Percentiles rank a stretch among this genome's conserved stretches.
phyloP scores from a whole-genome alignment of 2,329 filamentous ascomycete species.

The Ascochyta fabae region DNA sequence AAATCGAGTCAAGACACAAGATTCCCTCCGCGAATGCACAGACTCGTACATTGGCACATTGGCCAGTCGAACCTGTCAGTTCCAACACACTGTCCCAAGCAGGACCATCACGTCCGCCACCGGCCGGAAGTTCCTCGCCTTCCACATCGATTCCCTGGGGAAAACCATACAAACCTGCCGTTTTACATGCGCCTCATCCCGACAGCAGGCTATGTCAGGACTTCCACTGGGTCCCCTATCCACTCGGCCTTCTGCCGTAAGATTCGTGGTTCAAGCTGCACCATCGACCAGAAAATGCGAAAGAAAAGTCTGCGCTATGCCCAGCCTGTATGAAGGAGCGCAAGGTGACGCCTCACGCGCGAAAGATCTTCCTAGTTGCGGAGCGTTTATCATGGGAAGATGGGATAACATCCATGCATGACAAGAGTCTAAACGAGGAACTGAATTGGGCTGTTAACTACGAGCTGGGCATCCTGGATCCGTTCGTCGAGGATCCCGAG shows the following conservation, averaged over 20 bases:
- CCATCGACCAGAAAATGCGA: background rate
- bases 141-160: background rate
- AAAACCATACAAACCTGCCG: constrained; percentile 7
- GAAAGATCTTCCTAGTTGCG: constrained; percentile 40
- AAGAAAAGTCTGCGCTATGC: constrained; percentile 14
- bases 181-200: constrained; percentile 28
- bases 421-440: constrained; percentile 33
- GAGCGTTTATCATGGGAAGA: constrained; percentile 35
- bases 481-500: constrained; percentile 28
- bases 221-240: constrained; percentile 36
- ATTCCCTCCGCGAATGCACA: background rate
- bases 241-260: constrained; percentile 32
- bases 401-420: constrained; percentile 17
- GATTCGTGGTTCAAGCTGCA: constrained; percentile 35
- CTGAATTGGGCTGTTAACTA: constrained; percentile 38
- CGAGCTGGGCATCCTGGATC: constrained; percentile 33
- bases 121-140: background rate
- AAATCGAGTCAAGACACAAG: background rate
- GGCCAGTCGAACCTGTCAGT: background rate
- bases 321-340: constrained; percentile 22
- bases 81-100: background rate
- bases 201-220: constrained; percentile 27
- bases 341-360: constrained; percentile 27
- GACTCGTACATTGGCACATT: background rate
- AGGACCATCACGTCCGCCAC: background rate